Percentiles rank a stretch among this genome's conserved stretches.
phyloP scores from a whole-genome alignment of 192 early-diverging fungal species.

The Coemansia pectinata region DNA sequence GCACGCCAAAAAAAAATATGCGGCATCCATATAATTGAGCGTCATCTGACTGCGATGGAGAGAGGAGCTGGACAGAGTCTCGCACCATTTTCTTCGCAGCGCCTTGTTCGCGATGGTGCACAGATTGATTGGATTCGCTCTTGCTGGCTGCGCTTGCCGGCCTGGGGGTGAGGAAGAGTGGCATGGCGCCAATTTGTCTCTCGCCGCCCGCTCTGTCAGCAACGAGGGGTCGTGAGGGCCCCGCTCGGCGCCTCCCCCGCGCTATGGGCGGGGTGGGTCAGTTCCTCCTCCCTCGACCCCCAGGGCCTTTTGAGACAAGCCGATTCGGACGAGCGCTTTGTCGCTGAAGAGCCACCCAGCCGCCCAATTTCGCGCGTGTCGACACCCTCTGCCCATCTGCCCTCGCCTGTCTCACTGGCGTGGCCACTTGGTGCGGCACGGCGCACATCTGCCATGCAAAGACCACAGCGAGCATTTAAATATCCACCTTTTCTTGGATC shows the following conservation, averaged over 20 bases:
- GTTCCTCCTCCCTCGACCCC: neutral
- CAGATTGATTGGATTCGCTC: neutral
- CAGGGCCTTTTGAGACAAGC: neutral
- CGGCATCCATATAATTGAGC: neutral
- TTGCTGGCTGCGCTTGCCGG: neutral
- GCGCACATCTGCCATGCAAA: conserved; percentile 6
- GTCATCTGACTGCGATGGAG: neutral
- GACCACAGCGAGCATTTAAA: conserved; percentile 10
- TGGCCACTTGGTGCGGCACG: neutral
- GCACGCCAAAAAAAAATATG: neutral
- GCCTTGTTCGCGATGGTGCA: neutral
- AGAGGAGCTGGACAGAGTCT: conserved; percentile 1
- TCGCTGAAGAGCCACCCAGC: neutral
- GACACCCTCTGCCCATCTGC: neutral
- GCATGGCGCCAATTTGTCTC: conserved; percentile 4
- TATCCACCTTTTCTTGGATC: conserved; percentile 6
- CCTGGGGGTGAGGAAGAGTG: neutral
- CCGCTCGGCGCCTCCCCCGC: conserved; percentile 5
- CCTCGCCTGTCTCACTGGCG: neutral
- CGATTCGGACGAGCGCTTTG: neutral
- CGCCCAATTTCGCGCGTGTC: neutral
- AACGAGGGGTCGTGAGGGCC: neutral
- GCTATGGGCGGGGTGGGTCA: neutral
- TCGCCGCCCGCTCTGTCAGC: neutral
- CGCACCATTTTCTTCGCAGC: neutral